Evolutionary conservation across 768 basidiomycete genomes (phyloP), one percentile per base, ranked within the genome.

Genomic region (Russula lepida): DNA sequence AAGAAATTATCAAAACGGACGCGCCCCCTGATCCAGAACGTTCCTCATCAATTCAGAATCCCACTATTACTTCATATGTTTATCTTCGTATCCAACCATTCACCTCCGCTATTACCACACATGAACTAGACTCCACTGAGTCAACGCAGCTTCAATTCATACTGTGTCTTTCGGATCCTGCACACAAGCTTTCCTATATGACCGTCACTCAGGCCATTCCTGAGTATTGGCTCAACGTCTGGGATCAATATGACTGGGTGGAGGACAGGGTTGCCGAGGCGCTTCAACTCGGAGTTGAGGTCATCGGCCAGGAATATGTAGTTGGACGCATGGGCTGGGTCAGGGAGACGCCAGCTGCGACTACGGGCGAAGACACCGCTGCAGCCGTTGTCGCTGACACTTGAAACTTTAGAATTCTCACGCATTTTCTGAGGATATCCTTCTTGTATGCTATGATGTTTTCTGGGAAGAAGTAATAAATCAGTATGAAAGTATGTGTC

Each of bases 171-270:
- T 76, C 76, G 39, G 95, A 98, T 73, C 92, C 94, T 12, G 77
- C 76, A 5, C 93, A 98, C 71, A 77, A 84, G 37, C 77, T 98
- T 55, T 77, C 78, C 6, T 86, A 86, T 69, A 85, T 85, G 6
- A 90, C 91, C 0, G 71, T 90, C 52, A 91, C 92, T 6, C 97
- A 98, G 71, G 79, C 84, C 6, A 78, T 95, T 23, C 93, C 95
- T 0, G 78, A 75, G n/a, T 76, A 80, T 53, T 99, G 97, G 97
- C 71, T 98, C 58, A 84, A 84, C 5, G 76, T 93, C 47, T 95
- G 93, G 86, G 95, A 97, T 69, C 80, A 86, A 65, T 89, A 92
- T 71, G 87, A 90, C 47, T 95, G 97, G 97, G 94, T 98, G 13
- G 97, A 99, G 73, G 95, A 99, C 69, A 72, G 89, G 41, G 81